These are phyloP conservation scores for Pochonia chlamydosporia DNA, from an alignment of 2,329 filamentous ascomycete species.

Conservation along the genomic window DNA sequence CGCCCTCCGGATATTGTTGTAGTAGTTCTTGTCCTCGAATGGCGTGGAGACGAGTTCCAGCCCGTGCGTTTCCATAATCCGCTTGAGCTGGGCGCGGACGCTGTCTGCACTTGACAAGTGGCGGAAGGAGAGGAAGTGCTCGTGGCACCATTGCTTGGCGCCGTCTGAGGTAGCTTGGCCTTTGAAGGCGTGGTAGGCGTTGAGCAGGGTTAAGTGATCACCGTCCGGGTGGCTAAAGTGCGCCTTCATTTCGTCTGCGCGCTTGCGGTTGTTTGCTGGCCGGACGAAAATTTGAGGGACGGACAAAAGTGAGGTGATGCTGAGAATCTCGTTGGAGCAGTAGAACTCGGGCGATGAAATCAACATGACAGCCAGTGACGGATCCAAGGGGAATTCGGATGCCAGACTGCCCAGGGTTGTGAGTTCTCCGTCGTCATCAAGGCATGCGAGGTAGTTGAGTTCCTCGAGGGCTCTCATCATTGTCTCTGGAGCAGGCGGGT, in stretches of 20 bases:
- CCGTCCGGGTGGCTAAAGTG: conserved; percentile 90
- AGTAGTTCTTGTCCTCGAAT: conserved; percentile 96
- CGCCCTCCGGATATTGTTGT: conserved; percentile 91
- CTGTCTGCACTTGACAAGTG: conserved; percentile 90
- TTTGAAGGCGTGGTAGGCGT: conserved; percentile 98
- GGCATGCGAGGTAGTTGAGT: conserved; percentile 92
- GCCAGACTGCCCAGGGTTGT: conserved; percentile 80
- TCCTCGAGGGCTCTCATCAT: conserved; percentile 97
- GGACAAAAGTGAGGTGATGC: conserved; percentile 86
- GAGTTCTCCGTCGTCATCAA: conserved; percentile 93
- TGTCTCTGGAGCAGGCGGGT: conserved; percentile 94
- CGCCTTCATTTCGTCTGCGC: conserved; percentile 95
- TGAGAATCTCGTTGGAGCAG: conserved; percentile 97
- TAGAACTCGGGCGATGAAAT: conserved; percentile 97
- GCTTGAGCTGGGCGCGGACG: conserved; percentile 82
- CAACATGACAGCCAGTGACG: conserved; percentile 91
- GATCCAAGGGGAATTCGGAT: conserved; percentile 93
- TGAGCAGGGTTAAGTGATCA: conserved; percentile 92
- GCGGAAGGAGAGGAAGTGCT: conserved; percentile 88
- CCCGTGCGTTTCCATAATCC: conserved; percentile 92
- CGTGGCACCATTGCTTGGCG: conserved; percentile 88
- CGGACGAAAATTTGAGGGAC: conserved; percentile 93
- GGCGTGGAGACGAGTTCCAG: conserved; percentile 82
- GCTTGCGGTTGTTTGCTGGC: conserved; percentile 77
- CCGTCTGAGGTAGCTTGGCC: conserved; percentile 54